phyloP scores from a whole-genome alignment of 768 basidiomycete species.

The Nidularia pulvinata region DNA sequence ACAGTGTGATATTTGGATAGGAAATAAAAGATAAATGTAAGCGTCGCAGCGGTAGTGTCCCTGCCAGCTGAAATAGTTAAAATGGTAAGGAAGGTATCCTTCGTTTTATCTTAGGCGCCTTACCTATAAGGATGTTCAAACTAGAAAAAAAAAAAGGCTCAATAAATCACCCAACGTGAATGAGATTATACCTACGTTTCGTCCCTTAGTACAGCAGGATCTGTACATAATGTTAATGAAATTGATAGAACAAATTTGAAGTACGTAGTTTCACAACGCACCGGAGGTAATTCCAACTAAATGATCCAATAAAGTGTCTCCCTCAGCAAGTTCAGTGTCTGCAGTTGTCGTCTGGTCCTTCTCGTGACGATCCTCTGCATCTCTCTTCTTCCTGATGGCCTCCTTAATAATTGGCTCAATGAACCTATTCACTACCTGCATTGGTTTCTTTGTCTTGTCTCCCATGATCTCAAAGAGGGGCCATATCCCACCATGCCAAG shows the following conservation, averaged over 20 bases:
- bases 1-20: not conserved
- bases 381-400: not conserved
- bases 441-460: not conserved
- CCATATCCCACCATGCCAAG: not conserved
- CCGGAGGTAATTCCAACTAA: not conserved
- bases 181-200: not conserved
- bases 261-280: not conserved
- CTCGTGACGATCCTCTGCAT: not conserved
- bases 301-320: not conserved
- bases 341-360: not conserved
- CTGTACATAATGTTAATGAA: too few relatives aligned
- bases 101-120: not conserved
- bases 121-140: not conserved
- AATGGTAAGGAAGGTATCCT: not conserved
- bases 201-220: not conserved
- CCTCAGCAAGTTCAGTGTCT: not conserved
- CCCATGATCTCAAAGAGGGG: not conserved
- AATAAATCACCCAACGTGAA: not conserved
- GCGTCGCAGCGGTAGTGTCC: not conserved
- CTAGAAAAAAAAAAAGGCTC: not conserved
- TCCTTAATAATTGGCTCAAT: not conserved
- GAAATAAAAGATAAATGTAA: not conserved
- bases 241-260: too few relatives aligned
- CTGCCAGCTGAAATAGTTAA: not conserved
- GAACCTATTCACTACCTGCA: not conserved